phyloP scores from a whole-genome alignment of 2,329 filamentous ascomycete species.

The Diaporthe eres region DNA sequence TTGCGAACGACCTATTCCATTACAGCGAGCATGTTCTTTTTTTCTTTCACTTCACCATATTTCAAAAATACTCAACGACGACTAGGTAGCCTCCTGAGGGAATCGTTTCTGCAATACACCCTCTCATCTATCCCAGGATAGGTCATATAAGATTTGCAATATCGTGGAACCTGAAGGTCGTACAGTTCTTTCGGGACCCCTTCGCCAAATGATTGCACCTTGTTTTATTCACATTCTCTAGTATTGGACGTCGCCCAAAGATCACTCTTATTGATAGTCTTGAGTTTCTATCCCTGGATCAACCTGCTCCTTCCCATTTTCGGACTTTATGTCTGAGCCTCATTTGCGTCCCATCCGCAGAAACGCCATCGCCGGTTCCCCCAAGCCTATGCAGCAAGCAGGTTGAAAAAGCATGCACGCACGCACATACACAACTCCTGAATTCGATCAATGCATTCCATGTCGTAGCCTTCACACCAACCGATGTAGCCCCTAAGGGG shows the following conservation, averaged over 20 bases:
- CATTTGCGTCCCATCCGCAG: constrained; percentile 9
- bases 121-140: neutral
- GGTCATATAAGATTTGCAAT: too few species aligned
- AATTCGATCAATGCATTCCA: constrained; percentile 21
- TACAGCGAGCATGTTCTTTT: neutral
- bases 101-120: too few species aligned
- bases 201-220: too few species aligned
- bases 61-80: neutral
- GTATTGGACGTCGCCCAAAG: neutral
- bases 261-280: constrained; percentile 21
- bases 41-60: neutral
- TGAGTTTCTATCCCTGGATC: constrained; percentile 16
- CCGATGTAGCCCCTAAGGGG: neutral
- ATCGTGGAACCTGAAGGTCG: neutral
- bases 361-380: constrained; percentile 23
- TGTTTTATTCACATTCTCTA: neutral
- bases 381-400: constrained; percentile 16
- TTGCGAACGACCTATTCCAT: neutral
- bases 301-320: constrained; percentile 19
- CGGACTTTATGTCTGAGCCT: constrained; percentile 27
- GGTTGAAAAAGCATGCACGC: neutral
- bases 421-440: constrained; percentile 6
- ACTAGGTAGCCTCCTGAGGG: neutral
- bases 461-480: constrained; percentile 12
- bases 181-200: neutral